Conservation (phyloP, 2,329 filamentous ascomycete genomes). For the Dothideomycetes sp. region DNA sequence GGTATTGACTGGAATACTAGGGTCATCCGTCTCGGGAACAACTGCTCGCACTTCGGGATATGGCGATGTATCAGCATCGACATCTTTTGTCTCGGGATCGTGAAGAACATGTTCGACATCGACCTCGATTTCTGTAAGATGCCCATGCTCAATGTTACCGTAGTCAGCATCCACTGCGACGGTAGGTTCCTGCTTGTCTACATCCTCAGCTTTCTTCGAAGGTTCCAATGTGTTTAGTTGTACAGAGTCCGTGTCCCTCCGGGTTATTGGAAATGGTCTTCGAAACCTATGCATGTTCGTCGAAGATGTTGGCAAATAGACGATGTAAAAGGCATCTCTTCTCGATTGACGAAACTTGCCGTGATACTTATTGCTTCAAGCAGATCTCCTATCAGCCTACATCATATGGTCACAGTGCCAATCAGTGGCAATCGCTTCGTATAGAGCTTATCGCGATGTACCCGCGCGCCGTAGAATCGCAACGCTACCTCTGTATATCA, state of each 20-base stretch:
- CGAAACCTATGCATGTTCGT: slow-evolving; percentile 22
- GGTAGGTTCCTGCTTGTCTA: slow-evolving; percentile 12
- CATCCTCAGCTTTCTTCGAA: slow-evolving; percentile 16
- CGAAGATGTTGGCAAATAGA: too few relatives aligned
- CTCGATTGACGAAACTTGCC: too few relatives aligned
- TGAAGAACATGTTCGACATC: slow-evolving; percentile 32
- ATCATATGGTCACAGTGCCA: too few relatives aligned
- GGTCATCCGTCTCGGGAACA: slow-evolving; percentile 54
- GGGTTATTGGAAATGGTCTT: slow-evolving; percentile 19
- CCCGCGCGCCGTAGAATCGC: too few relatives aligned
- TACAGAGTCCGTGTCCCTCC: slow-evolving; percentile 21
- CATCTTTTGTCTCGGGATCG: slow-evolving; percentile 34
- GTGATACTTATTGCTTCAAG: too few relatives aligned
- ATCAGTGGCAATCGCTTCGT: too few relatives aligned
- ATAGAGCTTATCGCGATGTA: too few relatives aligned
- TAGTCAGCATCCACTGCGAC: slow-evolving; percentile 14
- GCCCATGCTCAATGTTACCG: slow-evolving; percentile 19
- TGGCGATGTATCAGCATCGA: slow-evolving; percentile 40
- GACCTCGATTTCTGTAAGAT: slow-evolving; percentile 26
- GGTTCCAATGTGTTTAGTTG: slow-evolving; percentile 20
- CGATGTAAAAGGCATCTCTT: too few relatives aligned
- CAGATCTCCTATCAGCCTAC: too few relatives aligned
- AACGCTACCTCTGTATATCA: too few relatives aligned
- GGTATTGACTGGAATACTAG: slow-evolving; percentile 55
- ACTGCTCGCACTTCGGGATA: slow-evolving; percentile 59